Percentiles rank a stretch among this genome's conserved stretches.
phyloP scores from a whole-genome alignment of 306 rosid genomes.

The Lotus japonicus region DNA sequence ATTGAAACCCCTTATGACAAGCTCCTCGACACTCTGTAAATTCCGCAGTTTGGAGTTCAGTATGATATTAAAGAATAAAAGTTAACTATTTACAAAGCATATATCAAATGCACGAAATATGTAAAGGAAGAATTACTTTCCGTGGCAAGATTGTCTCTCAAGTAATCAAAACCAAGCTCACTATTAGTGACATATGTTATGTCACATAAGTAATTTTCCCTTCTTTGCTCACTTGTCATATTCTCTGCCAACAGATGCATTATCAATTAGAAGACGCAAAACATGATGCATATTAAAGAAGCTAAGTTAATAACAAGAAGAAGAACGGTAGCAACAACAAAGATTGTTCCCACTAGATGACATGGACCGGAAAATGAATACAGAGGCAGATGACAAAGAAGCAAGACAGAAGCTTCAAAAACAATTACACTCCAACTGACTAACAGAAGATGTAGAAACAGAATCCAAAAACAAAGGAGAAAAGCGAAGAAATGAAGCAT shows the following conservation, averaged over 20 bases:
- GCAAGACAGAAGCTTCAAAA: not conserved
- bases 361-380: not conserved
- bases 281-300: not conserved
- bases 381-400: not conserved
- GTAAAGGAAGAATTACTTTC: conserved; percentile 85
- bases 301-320: not conserved
- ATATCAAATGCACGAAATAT: conserved; percentile 20
- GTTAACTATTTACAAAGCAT: conserved; percentile 4
- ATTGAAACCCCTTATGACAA: conserved; percentile 81
- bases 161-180: conserved; percentile 96
- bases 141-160: conserved; percentile 99
- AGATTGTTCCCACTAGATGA: too few relatives aligned
- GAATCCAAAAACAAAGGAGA: not conserved
- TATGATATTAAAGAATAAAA: conserved; percentile 12
- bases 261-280: conserved; percentile 18
- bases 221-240: conserved; percentile 92
- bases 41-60: conserved; percentile 32
- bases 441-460: not conserved
- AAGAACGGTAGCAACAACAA: not conserved
- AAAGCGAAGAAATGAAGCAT: conserved; percentile 16
- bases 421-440: not conserved
- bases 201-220: conserved; percentile 85
- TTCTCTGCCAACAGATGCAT: conserved; percentile 66
- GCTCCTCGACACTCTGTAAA: conserved; percentile 90
- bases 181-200: conserved; percentile 95